phyloP scores from a whole-genome alignment of 129 eudicot species.

The Artemisia tridentata region DNA sequence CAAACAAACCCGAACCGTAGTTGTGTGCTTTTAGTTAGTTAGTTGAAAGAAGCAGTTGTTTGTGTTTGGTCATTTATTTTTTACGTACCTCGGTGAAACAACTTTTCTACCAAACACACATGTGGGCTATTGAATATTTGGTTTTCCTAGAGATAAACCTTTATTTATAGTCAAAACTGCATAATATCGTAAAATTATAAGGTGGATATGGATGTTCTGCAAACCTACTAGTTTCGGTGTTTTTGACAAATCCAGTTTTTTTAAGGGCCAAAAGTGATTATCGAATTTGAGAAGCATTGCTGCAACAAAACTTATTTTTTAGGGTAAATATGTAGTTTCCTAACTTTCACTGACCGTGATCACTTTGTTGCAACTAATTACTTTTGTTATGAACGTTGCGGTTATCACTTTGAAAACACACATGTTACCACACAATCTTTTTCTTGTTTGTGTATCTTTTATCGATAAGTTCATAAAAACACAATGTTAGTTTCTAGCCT shows the following conservation, averaged over 20 bases:
- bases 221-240: not conserved
- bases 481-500: slow-evolving; percentile 5
- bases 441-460: slow-evolving; percentile 14
- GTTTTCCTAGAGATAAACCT: not conserved
- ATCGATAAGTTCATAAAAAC: not conserved
- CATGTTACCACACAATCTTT: not conserved
- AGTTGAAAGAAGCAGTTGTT: slow-evolving; percentile 12
- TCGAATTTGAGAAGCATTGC: not conserved
- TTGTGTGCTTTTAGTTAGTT: slow-evolving; percentile 7
- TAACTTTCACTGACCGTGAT: not conserved
- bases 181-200: not conserved
- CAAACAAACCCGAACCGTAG: slow-evolving; percentile 6
- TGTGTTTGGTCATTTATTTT: not conserved
- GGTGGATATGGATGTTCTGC: not conserved
- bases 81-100: slow-evolving; percentile 7
- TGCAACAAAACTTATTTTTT: not conserved
- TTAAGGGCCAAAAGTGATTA: not conserved
- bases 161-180: not conserved
- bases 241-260: not conserved
- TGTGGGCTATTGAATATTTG: not conserved
- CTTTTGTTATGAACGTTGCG: not conserved
- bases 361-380: slow-evolving; percentile 13
- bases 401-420: not conserved
- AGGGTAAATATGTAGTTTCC: not conserved
- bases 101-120: not conserved